Base-by-base conservation (phyloP, 139 green algal species). In the Tetraselmis striata region DNA sequence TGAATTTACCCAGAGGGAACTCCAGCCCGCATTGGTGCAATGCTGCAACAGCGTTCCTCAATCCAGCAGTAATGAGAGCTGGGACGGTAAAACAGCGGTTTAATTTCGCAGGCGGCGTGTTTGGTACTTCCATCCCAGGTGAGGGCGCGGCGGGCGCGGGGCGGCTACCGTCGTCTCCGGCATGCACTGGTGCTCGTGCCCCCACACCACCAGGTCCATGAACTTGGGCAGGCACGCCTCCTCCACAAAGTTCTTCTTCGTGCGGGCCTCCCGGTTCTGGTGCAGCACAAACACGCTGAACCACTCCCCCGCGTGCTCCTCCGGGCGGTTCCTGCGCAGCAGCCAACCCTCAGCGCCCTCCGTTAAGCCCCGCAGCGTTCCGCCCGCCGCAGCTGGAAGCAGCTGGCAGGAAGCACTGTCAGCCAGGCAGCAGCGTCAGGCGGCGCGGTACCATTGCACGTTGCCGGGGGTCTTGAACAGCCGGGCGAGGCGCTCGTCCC, bases 111-210 rank as follows among this genome's bases (percentile, higher is more conserved):
- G n/a, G n/a, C n/a, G n/a, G n/a, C n/a, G n/a, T n/a, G n/a, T n/a
- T n/a, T n/a, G n/a, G n/a, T n/a, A n/a, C n/a, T n/a, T n/a, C n/a
- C n/a, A n/a, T n/a, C n/a, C n/a, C n/a, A n/a, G n/a, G 79, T 25
- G 1, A 59, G 28, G 18, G 1, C 2, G 23, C 28, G 2, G 77
- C 29, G 77, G 18, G 18, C 77, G 77, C 2, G 22, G 28, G n/a
- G 27, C 75, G 1, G 80, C 0, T 22, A 82, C 30, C 29, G 31
- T 23, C 79, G 79, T 25, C n/a, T 97, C 90, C 0, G 88, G 59
- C 32, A 92, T 89, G 91, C 94, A 99, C 91, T 99, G 96, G 85
- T 99, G 96, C 88, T 99, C 96, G 86, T 99, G 96, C 0, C 96
- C 96, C 96, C 96, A 99, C 18, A 99, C 78, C 5, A 98, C 92